Conservation (phyloP, 495 filamentous ascomycete genomes). For the Saxophila tyrrhenica region DNA sequence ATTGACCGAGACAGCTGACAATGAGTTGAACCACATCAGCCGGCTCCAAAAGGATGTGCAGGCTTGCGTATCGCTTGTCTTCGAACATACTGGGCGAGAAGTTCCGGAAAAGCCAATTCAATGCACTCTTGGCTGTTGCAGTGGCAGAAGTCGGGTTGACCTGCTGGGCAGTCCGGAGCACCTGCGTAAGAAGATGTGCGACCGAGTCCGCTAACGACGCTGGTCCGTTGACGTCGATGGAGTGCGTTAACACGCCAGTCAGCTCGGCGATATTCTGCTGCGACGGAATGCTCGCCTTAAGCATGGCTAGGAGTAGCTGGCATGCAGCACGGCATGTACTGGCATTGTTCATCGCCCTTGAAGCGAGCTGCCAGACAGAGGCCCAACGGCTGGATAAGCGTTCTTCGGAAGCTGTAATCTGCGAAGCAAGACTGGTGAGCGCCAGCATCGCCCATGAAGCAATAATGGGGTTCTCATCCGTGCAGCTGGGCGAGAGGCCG, state of each 20-base stretch:
- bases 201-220: constrained; percentile 61
- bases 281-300: constrained; percentile 29
- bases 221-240: constrained; percentile 71
- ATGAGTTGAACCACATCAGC: constrained; percentile 31
- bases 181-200: neutral
- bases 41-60: constrained; percentile 28
- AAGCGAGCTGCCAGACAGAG: constrained; percentile 62
- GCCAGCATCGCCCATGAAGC: constrained; percentile 48
- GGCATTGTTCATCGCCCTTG: constrained; percentile 57
- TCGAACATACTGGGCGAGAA: constrained; percentile 23
- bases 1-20: constrained; percentile 28
- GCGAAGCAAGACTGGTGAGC: constrained; percentile 39
- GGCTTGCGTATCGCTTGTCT: constrained; percentile 28
- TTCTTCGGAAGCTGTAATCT: constrained; percentile 25
- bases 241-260: constrained; percentile 55
- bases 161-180: constrained; percentile 36
- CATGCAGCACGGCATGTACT: constrained; percentile 69
- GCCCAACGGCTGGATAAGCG: constrained; percentile 46
- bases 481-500: constrained; percentile 37
- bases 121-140: constrained; percentile 6
- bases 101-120: constrained; percentile 10
- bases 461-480: constrained; percentile 44
- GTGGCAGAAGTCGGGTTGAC: constrained; percentile 60
- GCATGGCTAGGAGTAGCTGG: constrained; percentile 55
- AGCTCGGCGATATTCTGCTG: constrained; percentile 38